Evolutionary conservation across 2,329 filamentous ascomycete species (phyloP), one percentile per base, ranked within the genome.

Genomic region (Drechslerella stenobrocha): DNA sequence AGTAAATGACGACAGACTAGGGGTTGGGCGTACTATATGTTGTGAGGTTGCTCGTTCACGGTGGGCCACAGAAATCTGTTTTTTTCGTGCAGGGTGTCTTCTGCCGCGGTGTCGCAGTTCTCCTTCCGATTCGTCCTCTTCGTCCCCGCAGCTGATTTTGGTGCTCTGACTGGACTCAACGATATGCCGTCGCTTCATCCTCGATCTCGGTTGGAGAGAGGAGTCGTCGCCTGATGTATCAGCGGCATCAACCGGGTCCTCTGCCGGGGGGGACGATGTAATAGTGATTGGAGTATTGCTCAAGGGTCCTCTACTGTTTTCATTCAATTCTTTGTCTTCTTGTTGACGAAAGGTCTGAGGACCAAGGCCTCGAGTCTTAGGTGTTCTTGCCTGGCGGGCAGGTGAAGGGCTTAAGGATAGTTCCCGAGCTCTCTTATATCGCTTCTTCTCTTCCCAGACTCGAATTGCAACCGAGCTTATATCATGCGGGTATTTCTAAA

Each of bases 101-200:
- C 37, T n/a, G n/a, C 35, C 15, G 4, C 20, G n/a, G 13, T 35
- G 24, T 18, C 22, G 6, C 11, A 22, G 11, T 26, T 45, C 37
- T 20, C 32, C 23, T 18, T 45, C 23, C 8, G n/a, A 35, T 22
- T 23, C 37, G 20, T 44, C 34, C 44, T 18, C 11, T 15, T 11
- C 11, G 22, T 40, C 34, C n/a, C 37, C 20, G 6, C 9, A 11
- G 20, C 30, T 15, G 20, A 28, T 20, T 11, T 22, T n/a, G 3
- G 30, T 45, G 34, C 53, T 55, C 50, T 58, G 55, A 24, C 42
- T 60, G 11, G 63, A 67, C 18, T 59, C 63, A 13, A 67, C 32
- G 3, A 67, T 56, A 9, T 9, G 45, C n/a, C 63, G 34, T 30
- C 44, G 63, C 13, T 22, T 44, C 9, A n/a, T 37, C 24, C 56